Conservation (phyloP, 2,329 filamentous ascomycete genomes). For the Cyphellophora europaea region DNA sequence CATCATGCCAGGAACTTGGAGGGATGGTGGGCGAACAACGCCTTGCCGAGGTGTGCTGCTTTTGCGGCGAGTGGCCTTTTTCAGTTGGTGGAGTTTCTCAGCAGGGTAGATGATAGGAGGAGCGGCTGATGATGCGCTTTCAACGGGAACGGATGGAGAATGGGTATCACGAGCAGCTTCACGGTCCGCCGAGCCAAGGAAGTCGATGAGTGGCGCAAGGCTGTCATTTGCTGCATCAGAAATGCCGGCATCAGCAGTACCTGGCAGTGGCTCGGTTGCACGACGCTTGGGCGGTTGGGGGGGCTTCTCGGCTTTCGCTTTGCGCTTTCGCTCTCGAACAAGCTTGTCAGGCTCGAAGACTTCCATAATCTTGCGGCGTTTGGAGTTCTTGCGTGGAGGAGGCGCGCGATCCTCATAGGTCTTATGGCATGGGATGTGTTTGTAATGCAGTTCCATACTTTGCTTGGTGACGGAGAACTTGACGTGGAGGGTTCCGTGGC, state of each 20-base stretch:
- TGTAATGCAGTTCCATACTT: slow-evolving; percentile 16
- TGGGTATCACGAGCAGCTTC: background rate
- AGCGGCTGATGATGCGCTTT: background rate
- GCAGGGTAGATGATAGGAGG: too few species aligned
- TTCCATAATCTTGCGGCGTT: slow-evolving; percentile 13
- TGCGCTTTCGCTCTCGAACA: slow-evolving; percentile 3
- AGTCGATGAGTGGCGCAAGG: slow-evolving; percentile 15
- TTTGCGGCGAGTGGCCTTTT: background rate
- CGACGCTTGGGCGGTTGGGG: slow-evolving; percentile 1
- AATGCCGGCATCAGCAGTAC: background rate
- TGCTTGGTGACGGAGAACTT: slow-evolving; percentile 19
- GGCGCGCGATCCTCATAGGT: slow-evolving; percentile 18
- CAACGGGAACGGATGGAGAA: background rate
- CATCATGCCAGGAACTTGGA: slow-evolving; percentile 8
- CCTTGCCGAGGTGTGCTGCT: background rate
- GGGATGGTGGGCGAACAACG: background rate
- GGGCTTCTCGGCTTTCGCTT: slow-evolving; percentile 4
- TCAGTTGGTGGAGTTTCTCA: background rate
- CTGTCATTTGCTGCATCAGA: slow-evolving; percentile 3
- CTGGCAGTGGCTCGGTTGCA: slow-evolving; percentile 6
- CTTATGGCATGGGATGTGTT: slow-evolving; percentile 15
- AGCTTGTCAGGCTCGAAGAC: slow-evolving; percentile 15
- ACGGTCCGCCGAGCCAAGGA: slow-evolving; percentile 12
- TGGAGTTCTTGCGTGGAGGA: slow-evolving; percentile 11
- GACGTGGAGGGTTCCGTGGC: slow-evolving; percentile 12